Conservation (phyloP, 768 basidiomycete genomes). For the Kwoniella sp. region DNA sequence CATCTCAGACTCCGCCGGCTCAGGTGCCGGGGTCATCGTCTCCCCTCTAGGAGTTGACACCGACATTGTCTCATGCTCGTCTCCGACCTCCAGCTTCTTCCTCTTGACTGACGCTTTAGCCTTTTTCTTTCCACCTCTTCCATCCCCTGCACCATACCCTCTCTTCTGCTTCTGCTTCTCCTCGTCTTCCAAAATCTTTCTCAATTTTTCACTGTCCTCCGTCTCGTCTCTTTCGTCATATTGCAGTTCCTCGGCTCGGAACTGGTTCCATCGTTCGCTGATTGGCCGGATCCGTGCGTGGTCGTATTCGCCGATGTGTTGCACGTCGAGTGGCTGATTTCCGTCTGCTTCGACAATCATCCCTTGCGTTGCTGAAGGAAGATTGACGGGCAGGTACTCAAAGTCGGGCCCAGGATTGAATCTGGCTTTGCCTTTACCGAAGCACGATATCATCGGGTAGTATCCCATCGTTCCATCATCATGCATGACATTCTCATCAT, state of each 20-base stretch:
- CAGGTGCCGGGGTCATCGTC: background rate
- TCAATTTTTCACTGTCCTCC: conserved; percentile 13
- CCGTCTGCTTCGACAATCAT: background rate
- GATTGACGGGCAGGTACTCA: conserved; percentile 39
- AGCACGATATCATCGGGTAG: conserved; percentile 90
- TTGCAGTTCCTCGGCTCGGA: conserved; percentile 68
- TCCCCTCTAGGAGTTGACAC: conserved; percentile 1
- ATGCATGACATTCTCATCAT: conserved; percentile 68
- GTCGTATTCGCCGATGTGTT: too few relatives aligned
- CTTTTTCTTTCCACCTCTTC: conserved; percentile 4
- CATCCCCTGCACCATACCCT: conserved; percentile 3
- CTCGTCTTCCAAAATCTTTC: conserved; percentile 19
- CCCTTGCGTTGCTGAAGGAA: conserved; percentile 37
- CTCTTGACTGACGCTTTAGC: background rate
- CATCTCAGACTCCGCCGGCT: background rate
- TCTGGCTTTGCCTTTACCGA: conserved; percentile 79
- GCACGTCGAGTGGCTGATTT: too few relatives aligned
- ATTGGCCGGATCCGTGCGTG: conserved; percentile 66
- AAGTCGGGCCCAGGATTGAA: conserved; percentile 87
- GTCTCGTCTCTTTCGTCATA: conserved; percentile 23
- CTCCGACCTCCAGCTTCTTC: conserved; percentile 13
- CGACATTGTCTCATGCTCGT: background rate
- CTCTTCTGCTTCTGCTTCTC: conserved; percentile 11
- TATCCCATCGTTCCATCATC: conserved; percentile 96
- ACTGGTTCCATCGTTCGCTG: conserved; percentile 81